Evolutionary conservation across 805 yeast genomes (phyloP).

Genomic region (Lipomyces oligophaga): DNA sequence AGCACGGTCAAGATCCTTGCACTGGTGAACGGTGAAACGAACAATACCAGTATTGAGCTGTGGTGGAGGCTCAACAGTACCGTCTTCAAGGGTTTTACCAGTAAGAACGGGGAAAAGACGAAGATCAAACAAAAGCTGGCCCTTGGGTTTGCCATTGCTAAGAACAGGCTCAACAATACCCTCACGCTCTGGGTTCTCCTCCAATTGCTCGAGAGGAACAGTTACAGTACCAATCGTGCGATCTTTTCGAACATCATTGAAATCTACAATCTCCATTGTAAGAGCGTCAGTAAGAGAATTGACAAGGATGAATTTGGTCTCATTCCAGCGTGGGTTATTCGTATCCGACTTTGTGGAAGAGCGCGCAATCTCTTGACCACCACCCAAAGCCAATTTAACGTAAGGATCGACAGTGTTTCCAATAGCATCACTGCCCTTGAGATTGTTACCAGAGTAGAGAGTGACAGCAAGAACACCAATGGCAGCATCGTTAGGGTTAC

Average conservation of each 20-base stretch:
- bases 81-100: slow-evolving; percentile 58
- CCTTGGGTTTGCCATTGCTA: slow-evolving; percentile 81
- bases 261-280: slow-evolving; percentile 66
- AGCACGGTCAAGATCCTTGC: slow-evolving; percentile 49
- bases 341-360: slow-evolving; percentile 69
- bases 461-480: slow-evolving; percentile 78
- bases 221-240: slow-evolving; percentile 73
- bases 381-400: slow-evolving; percentile 54
- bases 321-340: slow-evolving; percentile 75
- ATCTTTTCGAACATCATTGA: slow-evolving; percentile 73
- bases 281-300: slow-evolving; percentile 79
- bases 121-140: slow-evolving; percentile 65
- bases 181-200: slow-evolving; percentile 46
- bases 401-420: slow-evolving; percentile 91
- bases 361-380: slow-evolving; percentile 50
- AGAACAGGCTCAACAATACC: slow-evolving; percentile 55
- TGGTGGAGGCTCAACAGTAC: slow-evolving; percentile 79
- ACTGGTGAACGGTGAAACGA: slow-evolving; percentile 59
- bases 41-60: slow-evolving; percentile 92
- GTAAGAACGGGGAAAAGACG: slow-evolving; percentile 70
- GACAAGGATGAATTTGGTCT: slow-evolving; percentile 66
- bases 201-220: slow-evolving; percentile 64
- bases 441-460: slow-evolving; percentile 60
- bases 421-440: slow-evolving; percentile 63
- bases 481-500: slow-evolving; percentile 72